These are phyloP conservation scores for Pythium folliculosum DNA, from an alignment of 352 stramenopile genomes.

Conservation along the genomic window DNA sequence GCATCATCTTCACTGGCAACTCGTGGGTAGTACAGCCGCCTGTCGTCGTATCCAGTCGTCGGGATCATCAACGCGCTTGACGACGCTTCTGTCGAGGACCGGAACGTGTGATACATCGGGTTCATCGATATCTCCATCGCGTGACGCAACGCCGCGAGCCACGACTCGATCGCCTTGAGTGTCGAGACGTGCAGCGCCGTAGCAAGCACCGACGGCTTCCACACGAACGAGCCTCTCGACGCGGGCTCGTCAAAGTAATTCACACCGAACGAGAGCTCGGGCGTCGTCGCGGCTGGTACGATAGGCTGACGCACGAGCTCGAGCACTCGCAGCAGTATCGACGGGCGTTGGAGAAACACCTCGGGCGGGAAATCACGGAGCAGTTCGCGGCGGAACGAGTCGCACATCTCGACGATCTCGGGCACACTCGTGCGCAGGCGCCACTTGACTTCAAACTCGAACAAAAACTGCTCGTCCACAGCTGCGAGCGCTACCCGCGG, in stretches of 20 bases:
- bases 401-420: constrained; percentile 56
- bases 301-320: constrained; percentile 70
- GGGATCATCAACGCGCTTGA: not conserved
- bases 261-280: constrained; percentile 41
- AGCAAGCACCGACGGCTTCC: constrained; percentile 48
- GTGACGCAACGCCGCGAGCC: constrained; percentile 47
- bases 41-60: constrained; percentile 8
- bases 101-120: constrained; percentile 45
- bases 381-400: constrained; percentile 52
- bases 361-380: constrained; percentile 68
- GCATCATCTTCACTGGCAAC: not conserved
- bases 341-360: constrained; percentile 68
- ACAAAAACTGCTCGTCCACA: constrained; percentile 71
- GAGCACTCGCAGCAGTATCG: constrained; percentile 58
- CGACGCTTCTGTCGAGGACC: constrained; percentile 15
- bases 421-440: constrained; percentile 42
- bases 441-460: constrained; percentile 82
- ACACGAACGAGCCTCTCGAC: constrained; percentile 41
- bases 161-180: constrained; percentile 64
- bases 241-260: constrained; percentile 77
- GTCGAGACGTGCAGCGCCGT: constrained; percentile 58
- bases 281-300: constrained; percentile 28
- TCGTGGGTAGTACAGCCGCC: constrained; percentile 23
- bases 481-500: constrained; percentile 48
- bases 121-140: constrained; percentile 38